Evolutionary conservation across 176 grass and related monocot genomes (phyloP), one percentile per base, ranked within the genome.

Genomic region (Bonia amplexicaulis): DNA sequence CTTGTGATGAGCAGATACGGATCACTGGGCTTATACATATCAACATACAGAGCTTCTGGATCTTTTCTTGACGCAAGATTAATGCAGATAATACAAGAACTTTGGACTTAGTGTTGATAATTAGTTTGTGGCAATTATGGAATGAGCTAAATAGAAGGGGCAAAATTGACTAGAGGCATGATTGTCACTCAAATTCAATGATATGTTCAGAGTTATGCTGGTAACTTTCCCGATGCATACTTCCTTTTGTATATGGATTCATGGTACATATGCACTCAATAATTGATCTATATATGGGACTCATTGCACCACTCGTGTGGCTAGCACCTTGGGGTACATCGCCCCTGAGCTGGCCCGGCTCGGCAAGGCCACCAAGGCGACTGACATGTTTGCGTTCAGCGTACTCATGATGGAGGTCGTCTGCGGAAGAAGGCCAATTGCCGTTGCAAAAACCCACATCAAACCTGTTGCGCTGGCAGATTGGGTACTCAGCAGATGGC

Each of bases 371-470:
- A 89, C 78, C 13, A 86, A 83, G 59, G 53, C 81, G 35, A 74
- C 86, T 12, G 90, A 92, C 9, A 77, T 92, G 29, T 92, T 86
- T 46, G 86, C 86, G 13, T 92, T 92, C 13, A 84, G 84, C 6
- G 74, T 85, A 2, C 54, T 90, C 66, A 67, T 91, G 23, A 23
- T 91, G 44, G 84, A 90, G 58, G 85, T 84, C 12, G 47, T 54
- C 6, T 87, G 80, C 45, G 84, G 84, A 25, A 74, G 75, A 35
- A 60, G 79, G 42, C 84, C 85, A 7, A 69, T 80, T 9, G 81
- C 69, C 3, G 1, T 62, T 5, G 62, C 16, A 6, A 25, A 29
- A 6, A 12, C 12, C 44, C 3, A 27, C 2, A 10, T 14, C 15
- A n/a, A 51, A n/a, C 25, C 27, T 12, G 1, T 37, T 2, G 47